phyloP scores from a whole-genome alignment of 176 grass and related monocot species.

The Oryza glaberrima region DNA sequence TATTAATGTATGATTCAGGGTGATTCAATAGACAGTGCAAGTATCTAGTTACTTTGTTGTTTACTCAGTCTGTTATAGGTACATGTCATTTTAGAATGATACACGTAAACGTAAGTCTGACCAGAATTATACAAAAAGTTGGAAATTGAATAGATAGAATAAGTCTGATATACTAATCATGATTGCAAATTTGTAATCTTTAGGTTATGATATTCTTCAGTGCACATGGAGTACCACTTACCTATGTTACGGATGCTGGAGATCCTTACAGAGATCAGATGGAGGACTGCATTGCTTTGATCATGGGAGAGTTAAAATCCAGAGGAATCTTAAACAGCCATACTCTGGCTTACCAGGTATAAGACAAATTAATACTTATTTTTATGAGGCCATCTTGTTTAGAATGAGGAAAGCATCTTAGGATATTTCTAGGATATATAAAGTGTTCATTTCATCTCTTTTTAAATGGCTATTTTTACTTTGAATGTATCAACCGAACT shows the following conservation, averaged over 20 bases:
- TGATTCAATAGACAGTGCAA: too few species aligned
- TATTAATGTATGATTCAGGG: too few species aligned
- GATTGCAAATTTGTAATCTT: constrained; percentile 26
- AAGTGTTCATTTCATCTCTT: background rate
- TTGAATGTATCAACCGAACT: background rate
- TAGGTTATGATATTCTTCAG: constrained; percentile 99
- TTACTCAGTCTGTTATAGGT: too few species aligned
- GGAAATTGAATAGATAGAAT: background rate
- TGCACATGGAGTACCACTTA: constrained; percentile 95
- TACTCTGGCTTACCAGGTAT: constrained; percentile 93
- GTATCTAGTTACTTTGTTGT: too few species aligned
- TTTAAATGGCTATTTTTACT: background rate
- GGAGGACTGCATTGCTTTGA: constrained; percentile 94
- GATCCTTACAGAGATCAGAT: constrained; percentile 99
- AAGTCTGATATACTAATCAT: constrained; percentile 23
- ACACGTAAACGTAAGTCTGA: too few species aligned
- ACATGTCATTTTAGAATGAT: too few species aligned
- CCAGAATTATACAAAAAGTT: background rate
- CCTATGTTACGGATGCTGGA: constrained; percentile 86
- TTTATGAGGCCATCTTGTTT: background rate
- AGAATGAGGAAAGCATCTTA: background rate
- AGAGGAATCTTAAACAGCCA: constrained; percentile 82
- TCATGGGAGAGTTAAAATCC: constrained; percentile 85
- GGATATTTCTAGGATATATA: background rate
- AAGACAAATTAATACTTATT: constrained; percentile 22